A percentile compares a stretch with the other conserved stretches of the same genome.
Conservation (phyloP, 805 yeast genomes). For the Candida sphagnicola region DNA sequence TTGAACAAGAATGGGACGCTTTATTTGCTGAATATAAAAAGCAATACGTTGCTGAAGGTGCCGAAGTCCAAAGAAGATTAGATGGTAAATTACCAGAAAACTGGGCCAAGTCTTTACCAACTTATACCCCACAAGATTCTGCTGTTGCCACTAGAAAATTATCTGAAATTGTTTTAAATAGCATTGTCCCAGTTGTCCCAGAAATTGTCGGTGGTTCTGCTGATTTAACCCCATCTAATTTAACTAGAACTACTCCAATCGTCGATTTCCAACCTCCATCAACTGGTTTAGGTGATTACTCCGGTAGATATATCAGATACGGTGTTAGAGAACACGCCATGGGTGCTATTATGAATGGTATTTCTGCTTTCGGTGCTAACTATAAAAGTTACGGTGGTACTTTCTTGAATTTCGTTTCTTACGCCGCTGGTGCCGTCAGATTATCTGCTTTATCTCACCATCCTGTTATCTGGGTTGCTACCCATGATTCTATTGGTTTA, state of each 20-base stretch:
- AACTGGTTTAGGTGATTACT: constrained; percentile 75
- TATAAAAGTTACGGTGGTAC: constrained; percentile 94
- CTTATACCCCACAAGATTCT: constrained; percentile 70
- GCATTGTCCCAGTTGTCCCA: constrained; percentile 63
- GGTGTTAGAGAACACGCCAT: constrained; percentile 99
- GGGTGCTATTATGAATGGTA: constrained; percentile 99
- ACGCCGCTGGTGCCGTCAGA: constrained; percentile 86
- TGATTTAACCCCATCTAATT: constrained; percentile 94
- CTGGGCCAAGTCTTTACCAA: constrained; percentile 78
- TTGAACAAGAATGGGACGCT: constrained; percentile 73
- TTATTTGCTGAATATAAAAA: constrained; percentile 56
- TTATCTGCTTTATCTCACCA: constrained; percentile 79
- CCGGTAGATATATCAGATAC: constrained; percentile 92
- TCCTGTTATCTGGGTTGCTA: constrained; percentile 83
- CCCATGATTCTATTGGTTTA: constrained; percentile 86
- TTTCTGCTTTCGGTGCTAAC: constrained; percentile 84
- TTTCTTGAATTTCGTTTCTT: constrained; percentile 86
- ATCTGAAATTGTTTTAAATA: constrained; percentile 73
- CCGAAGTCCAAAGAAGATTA: constrained; percentile 77
- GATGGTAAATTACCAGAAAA: constrained; percentile 72
- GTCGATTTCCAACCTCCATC: constrained; percentile 90
- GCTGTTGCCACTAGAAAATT: constrained; percentile 94
- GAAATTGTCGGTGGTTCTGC: constrained; percentile 98
- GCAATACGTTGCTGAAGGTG: constrained; percentile 74
- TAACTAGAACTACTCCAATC: constrained; percentile 82